Percentiles rank a stretch among this genome's conserved stretches.
Conservation (phyloP, 139 green algal species). For the Raphidocelis subcapitata region DNA sequence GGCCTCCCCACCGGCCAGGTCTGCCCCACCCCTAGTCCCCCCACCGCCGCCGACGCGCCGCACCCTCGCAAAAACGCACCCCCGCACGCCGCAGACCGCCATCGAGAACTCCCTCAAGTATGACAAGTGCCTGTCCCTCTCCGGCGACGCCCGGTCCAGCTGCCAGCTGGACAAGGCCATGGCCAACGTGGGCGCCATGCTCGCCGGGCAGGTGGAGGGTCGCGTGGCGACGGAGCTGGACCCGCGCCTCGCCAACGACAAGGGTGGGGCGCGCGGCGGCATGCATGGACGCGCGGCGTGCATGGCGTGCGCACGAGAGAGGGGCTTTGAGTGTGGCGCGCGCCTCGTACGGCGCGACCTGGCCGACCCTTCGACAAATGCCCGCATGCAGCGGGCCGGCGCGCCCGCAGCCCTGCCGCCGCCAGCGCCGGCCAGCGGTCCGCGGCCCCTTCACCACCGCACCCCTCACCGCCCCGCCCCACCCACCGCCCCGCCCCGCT, state of each 20-base stretch:
- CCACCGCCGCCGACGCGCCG: too few relatives aligned
- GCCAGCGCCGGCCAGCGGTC: too few relatives aligned
- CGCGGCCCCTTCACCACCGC: too few relatives aligned
- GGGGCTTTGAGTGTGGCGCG: not conserved
- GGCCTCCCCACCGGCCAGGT: too few relatives aligned
- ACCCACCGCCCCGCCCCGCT: not conserved
- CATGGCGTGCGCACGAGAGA: not conserved
- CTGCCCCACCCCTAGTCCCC: too few relatives aligned
- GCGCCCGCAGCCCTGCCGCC: too few relatives aligned
- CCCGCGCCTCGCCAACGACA: conserved; percentile 64
- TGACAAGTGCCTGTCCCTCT: conserved; percentile 40
- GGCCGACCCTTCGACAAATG: too few relatives aligned
- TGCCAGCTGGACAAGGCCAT: conserved; percentile 74
- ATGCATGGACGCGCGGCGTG: not conserved
- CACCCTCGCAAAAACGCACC: too few relatives aligned
- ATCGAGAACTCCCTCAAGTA: conserved; percentile 69
- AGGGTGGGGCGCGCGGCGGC: conserved; percentile 36
- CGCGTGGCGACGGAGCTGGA: conserved; percentile 80
- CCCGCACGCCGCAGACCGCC: conserved; percentile 50
- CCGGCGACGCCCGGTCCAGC: conserved; percentile 10
- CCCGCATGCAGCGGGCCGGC: too few relatives aligned
- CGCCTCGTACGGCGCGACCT: too few relatives aligned
- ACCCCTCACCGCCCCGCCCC: too few relatives aligned
- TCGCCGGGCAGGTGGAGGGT: conserved; percentile 65
- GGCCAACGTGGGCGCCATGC: conserved; percentile 72